These are phyloP conservation scores for Heterobasidion parviporum DNA, from an alignment of 1,284 basidiomycete genomes.

Conservation along the genomic window DNA sequence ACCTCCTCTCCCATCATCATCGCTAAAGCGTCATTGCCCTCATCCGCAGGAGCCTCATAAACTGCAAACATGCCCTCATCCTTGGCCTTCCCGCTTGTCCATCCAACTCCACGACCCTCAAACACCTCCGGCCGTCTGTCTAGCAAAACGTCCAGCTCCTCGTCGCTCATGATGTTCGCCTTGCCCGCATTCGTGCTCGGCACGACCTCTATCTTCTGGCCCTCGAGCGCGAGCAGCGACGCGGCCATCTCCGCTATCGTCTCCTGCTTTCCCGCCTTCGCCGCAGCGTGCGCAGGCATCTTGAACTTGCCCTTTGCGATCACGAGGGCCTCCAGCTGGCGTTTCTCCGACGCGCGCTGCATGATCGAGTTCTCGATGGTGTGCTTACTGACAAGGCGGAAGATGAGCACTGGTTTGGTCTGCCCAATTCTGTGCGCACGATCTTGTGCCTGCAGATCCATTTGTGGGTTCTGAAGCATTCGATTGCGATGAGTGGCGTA, in stretches of 20 bases:
- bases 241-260: constrained; percentile 77
- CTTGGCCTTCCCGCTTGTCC: constrained; percentile 38
- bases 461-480: constrained; percentile 76
- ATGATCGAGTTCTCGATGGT: constrained; percentile 92
- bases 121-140: constrained; percentile 82
- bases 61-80: constrained; percentile 71
- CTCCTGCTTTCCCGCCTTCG: constrained; percentile 38
- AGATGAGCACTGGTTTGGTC: constrained; percentile 81
- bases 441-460: constrained; percentile 95
- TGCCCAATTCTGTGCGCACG: constrained; percentile 95
- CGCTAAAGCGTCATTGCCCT: constrained; percentile 67
- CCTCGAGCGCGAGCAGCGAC: constrained; percentile 74
- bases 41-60: constrained; percentile 65
- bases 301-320: constrained; percentile 91
- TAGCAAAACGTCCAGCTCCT: constrained; percentile 72
- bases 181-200: constrained; percentile 61
- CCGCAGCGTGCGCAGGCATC: constrained; percentile 42
- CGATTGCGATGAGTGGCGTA: neutral
- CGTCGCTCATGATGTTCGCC: constrained; percentile 71
- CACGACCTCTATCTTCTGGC: constrained; percentile 86
- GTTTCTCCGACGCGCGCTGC: constrained; percentile 82
- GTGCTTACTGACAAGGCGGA: constrained; percentile 79
- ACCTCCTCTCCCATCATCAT: constrained; percentile 53
- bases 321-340: constrained; percentile 87
- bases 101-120: constrained; percentile 67